Evolutionary conservation across 129 eudicot genomes (phyloP).

Genomic region (sunflower (Helianthus annuus)): DNA sequence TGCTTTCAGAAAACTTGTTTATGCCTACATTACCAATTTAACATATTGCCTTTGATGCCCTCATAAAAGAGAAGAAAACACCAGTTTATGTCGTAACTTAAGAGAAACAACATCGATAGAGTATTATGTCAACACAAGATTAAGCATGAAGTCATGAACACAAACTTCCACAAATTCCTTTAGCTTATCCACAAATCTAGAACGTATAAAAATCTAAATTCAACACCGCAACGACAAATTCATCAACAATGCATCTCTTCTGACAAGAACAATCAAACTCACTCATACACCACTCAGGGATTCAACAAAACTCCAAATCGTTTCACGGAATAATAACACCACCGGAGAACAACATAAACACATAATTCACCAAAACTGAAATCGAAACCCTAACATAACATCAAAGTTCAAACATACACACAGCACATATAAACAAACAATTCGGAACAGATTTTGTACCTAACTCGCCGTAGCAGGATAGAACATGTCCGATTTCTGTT

Average conservation of each 20-base stretch:
- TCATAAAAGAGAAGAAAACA: not conserved
- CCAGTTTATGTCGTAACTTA: not conserved
- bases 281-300: conserved; percentile 13
- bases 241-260: not conserved
- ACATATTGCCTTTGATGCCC: not conserved
- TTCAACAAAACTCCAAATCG: not conserved
- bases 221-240: not conserved
- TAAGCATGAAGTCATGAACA: not conserved
- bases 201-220: not conserved
- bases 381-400: conserved; percentile 22
- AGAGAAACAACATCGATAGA: conserved; percentile 10
- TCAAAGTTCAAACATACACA: not conserved
- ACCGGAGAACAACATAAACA: conserved; percentile 2
- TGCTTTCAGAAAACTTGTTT: not conserved
- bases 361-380: conserved; percentile 11
- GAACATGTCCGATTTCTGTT: no score
- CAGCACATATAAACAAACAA: not conserved
- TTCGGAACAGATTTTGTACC: no score
- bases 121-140: not conserved
- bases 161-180: conserved; percentile 12
- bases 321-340: not conserved
- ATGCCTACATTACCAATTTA: not conserved
- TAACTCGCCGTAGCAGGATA: no score
- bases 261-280: not conserved
- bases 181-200: not conserved